phyloP scores from a whole-genome alignment of 2,329 filamentous ascomycete species.

The Colletotrichum paranaense region DNA sequence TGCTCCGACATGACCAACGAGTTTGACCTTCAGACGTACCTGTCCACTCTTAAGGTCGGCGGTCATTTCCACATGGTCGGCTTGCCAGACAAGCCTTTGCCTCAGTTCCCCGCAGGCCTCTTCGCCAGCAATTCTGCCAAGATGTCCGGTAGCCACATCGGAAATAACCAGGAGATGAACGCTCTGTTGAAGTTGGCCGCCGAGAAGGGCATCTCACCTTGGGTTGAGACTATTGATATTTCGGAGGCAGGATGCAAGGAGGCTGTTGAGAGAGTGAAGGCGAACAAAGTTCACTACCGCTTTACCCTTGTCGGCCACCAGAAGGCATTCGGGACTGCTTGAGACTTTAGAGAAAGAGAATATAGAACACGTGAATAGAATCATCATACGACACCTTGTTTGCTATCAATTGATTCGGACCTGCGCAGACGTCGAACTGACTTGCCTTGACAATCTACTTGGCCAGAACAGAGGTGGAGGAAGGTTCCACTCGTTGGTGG shows the following conservation, averaged over 20 bases:
- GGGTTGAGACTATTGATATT: conserved; percentile 73
- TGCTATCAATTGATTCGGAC: too few species aligned
- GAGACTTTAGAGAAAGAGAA: background rate
- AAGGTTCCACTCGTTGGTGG: background rate
- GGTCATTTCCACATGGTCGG: conserved; percentile 69
- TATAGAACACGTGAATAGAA: too few species aligned
- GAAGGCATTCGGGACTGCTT: conserved; percentile 63
- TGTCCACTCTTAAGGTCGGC: conserved; percentile 62
- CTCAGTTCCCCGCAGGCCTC: conserved; percentile 51
- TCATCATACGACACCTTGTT: too few species aligned
- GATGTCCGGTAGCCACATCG: conserved; percentile 66
- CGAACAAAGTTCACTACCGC: conserved; percentile 78
- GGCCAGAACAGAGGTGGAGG: background rate
- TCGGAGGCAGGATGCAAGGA: conserved; percentile 76
- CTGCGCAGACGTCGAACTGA: too few species aligned
- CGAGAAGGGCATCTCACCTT: conserved; percentile 64
- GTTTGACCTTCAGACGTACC: conserved; percentile 65
- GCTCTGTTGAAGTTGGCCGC: conserved; percentile 68
- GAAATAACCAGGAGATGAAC: conserved; percentile 69
- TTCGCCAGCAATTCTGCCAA: conserved; percentile 54
- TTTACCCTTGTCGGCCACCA: conserved; percentile 77
- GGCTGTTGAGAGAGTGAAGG: conserved; percentile 75
- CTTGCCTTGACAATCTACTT: too few species aligned
- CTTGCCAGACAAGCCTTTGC: conserved; percentile 62
- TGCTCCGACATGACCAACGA: conserved; percentile 60